Evolutionary conservation across 2,329 filamentous ascomycete species (phyloP).

Genomic region (Rutstroemia sp.): DNA sequence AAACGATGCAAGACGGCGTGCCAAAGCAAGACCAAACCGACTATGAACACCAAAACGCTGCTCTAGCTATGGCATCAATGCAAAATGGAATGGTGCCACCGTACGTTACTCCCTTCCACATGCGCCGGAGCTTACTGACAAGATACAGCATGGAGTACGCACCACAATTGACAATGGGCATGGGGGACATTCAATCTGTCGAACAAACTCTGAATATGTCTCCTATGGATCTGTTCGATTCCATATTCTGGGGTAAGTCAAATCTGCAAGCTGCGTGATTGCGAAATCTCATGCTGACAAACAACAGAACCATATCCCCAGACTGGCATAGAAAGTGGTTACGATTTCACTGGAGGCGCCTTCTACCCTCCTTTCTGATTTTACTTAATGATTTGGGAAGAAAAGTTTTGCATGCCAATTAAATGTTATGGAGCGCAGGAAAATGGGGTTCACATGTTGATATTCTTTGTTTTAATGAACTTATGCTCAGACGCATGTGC

Average conservation of each 20-base stretch:
- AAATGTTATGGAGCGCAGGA: background rate
- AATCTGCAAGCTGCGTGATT: background rate
- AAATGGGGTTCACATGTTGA: background rate
- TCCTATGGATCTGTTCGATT: constrained; percentile 61
- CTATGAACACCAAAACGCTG: constrained; percentile 45
- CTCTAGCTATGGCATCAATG: constrained; percentile 58
- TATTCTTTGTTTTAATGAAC: background rate
- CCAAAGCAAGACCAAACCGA: constrained; percentile 18
- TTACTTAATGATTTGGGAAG: background rate
- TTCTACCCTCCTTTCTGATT: constrained; percentile 3
- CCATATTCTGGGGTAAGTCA: constrained; percentile 58
- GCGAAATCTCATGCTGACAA: background rate
- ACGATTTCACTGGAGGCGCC: constrained; percentile 1
- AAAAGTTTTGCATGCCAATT: background rate
- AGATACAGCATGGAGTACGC: constrained; percentile 32
- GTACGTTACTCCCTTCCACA: constrained; percentile 13
- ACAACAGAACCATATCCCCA: constrained; percentile 5
- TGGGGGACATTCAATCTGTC: constrained; percentile 37
- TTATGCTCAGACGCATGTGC: too few species aligned
- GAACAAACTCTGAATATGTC: constrained; percentile 55
- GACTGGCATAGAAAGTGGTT: constrained; percentile 5
- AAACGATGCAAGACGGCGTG: constrained; percentile 1
- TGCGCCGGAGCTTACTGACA: background rate
- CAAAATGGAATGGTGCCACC: constrained; percentile 44
- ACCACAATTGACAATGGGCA: constrained; percentile 28